Evolutionary conservation across 805 yeast genomes (phyloP), one percentile per base, ranked within the genome.

Genomic region (Suhomyces faveliae): DNA sequence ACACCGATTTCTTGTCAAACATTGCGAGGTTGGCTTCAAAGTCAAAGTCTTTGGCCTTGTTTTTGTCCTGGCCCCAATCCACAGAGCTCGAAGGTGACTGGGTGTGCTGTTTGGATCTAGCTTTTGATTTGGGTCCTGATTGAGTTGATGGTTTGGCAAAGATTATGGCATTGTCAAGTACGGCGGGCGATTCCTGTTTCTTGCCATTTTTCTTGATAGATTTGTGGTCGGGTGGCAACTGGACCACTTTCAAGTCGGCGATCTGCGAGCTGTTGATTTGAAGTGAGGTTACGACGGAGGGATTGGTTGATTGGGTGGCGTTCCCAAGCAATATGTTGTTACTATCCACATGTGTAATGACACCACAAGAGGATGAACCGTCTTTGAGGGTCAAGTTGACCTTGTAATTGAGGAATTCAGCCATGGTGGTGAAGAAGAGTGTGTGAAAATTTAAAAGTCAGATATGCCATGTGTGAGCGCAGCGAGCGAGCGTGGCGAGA

Each of bases 1-100:
- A 86, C 3, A 90, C 92, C 5, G 83, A 74, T 49, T 76, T 71
- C 64, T 91, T 91, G 64, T 91, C 94, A 59, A 91, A 91, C 73
- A 83, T 81, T 20, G 84, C 84, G 52, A 91, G 74, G 60, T 87
- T 88, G 11, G 88, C 84, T 47, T 81, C 88, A 65, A 91, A 91
- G 63, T 91, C 97, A 66, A 91, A 91, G 53, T 89, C 97, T 19
- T 72, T 76, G 46, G 74, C 62, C 22, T 25, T 12, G 54, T 80
- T 74, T 62, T 80, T 76, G 50, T 71, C 67, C 15, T 43, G 49
- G 45, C 72, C 76, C 83, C 83, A 80, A 10, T 68, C 66, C 15
- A 65, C 59, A 10, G 60, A 59, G 21, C 55, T 56, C 10, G 51
- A 19, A 25, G 54, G 47, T 10, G 45, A 41, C 15, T 44, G 40